phyloP scores from a whole-genome alignment of 768 basidiomycete genomes.

The Harrya chromipes region DNA sequence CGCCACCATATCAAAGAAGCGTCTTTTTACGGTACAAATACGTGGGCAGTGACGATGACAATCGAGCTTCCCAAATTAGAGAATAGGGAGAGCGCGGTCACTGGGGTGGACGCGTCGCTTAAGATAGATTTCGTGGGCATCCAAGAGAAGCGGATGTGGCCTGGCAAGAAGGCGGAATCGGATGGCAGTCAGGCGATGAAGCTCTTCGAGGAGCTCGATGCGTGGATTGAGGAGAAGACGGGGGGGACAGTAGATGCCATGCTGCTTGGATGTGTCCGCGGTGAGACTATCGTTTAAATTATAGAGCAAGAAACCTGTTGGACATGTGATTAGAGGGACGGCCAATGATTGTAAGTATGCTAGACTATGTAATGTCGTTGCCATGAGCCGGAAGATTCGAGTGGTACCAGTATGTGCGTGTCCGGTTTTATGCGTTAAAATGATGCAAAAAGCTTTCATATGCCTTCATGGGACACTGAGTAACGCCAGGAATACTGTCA shows the following conservation, averaged over 20 bases:
- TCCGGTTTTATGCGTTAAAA: too few species aligned
- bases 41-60: slow-evolving; percentile 71
- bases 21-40: slow-evolving; percentile 76
- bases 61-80: slow-evolving; percentile 45
- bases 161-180: slow-evolving; percentile 53
- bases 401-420: too few species aligned
- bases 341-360: too few species aligned
- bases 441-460: too few species aligned
- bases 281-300: slow-evolving; percentile 43
- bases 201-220: slow-evolving; percentile 72
- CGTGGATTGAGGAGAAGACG: slow-evolving; percentile 65
- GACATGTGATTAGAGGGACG: too few species aligned
- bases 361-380: too few species aligned
- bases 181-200: slow-evolving; percentile 59
- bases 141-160: slow-evolving; percentile 84
- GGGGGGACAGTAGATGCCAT: slow-evolving; percentile 64
- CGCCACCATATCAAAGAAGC: slow-evolving; percentile 92
- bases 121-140: slow-evolving; percentile 77
- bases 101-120: slow-evolving; percentile 29
- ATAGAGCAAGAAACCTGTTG: too few species aligned
- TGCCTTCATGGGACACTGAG: too few species aligned
- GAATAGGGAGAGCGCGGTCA: neutral
- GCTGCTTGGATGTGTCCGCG: slow-evolving; percentile 69
- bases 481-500: too few species aligned
- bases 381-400: too few species aligned